phyloP scores from a whole-genome alignment of 2,329 filamentous ascomycete species.

The Verticillium nubilum region DNA sequence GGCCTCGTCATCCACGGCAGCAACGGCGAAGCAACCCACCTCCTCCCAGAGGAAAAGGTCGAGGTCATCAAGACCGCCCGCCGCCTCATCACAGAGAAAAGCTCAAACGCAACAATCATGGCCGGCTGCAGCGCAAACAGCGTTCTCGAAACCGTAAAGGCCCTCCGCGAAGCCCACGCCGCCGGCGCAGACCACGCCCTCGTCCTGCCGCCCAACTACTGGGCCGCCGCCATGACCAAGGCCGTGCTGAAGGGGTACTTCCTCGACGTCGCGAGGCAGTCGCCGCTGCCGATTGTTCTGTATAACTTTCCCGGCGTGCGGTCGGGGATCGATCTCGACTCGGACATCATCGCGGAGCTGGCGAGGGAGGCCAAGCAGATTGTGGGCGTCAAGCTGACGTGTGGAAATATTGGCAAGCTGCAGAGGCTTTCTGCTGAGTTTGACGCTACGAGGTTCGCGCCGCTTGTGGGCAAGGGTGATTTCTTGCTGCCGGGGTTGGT shows the following conservation, averaged over 20 bases:
- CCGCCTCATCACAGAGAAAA: background rate
- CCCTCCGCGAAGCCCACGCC: constrained; percentile 57
- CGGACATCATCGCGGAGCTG: constrained; percentile 48
- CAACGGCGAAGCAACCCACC: constrained; percentile 69
- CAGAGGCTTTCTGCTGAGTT: constrained; percentile 6
- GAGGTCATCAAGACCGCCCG: background rate
- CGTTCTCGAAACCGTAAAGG: constrained; percentile 59
- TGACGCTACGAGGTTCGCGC: constrained; percentile 4
- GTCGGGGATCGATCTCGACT: constrained; percentile 50
- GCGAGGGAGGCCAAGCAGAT: constrained; percentile 49
- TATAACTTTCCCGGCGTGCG: constrained; percentile 59
- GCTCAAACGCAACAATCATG: constrained; percentile 40
- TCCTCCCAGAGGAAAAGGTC: constrained; percentile 21
- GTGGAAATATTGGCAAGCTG: constrained; percentile 59
- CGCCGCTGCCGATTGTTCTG: constrained; percentile 54
- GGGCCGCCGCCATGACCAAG: constrained; percentile 52
- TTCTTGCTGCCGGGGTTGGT: constrained; percentile 10
- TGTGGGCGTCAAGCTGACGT: constrained; percentile 57
- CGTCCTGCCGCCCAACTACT: constrained; percentile 64
- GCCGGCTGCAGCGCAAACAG: constrained; percentile 65
- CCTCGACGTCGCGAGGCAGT: constrained; percentile 44
- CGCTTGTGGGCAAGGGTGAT: constrained; percentile 14
- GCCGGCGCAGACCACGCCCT: constrained; percentile 65
- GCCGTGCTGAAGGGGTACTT: constrained; percentile 58
- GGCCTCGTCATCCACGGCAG: constrained; percentile 66